A percentile compares a stretch with the other conserved stretches of the same genome.
Conservation (phyloP, 1,284 basidiomycete species). For the Wallemia ichthyophaga region DNA sequence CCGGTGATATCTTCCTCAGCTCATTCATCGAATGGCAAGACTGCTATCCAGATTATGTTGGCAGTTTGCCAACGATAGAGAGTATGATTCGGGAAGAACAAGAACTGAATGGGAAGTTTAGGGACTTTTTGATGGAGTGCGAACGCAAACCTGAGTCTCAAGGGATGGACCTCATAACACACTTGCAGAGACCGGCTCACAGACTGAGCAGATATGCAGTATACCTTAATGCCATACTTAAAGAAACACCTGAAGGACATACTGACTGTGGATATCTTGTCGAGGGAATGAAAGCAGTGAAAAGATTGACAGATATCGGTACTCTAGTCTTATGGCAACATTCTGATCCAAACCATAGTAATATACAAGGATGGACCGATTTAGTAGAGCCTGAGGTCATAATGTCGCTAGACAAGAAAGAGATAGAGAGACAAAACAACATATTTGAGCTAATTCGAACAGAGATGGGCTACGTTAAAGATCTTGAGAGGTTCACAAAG, state of each 20-base stretch:
- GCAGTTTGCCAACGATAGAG: slow-evolving; percentile 57
- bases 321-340: neutral
- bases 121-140: slow-evolving; percentile 52
- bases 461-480: slow-evolving; percentile 80
- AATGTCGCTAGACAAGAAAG: slow-evolving; percentile 34
- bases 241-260: slow-evolving; percentile 42
- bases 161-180: slow-evolving; percentile 57
- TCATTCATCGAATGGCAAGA: slow-evolving; percentile 64
- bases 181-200: slow-evolving; percentile 55
- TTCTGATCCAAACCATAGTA: neutral
- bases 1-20: slow-evolving; percentile 70
- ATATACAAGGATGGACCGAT: slow-evolving; percentile 41
- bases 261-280: slow-evolving; percentile 46
- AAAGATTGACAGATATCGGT: slow-evolving; percentile 16
- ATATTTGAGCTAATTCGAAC: slow-evolving; percentile 88
- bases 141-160: slow-evolving; percentile 34
- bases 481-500: slow-evolving; percentile 59
- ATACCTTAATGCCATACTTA: slow-evolving; percentile 53
- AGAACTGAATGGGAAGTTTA: slow-evolving; percentile 49
- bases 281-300: slow-evolving; percentile 44
- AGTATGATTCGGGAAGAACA: slow-evolving; percentile 55
- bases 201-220: slow-evolving; percentile 73
- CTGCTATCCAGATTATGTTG: slow-evolving; percentile 60
- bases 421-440: slow-evolving; percentile 56
- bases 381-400: slow-evolving; percentile 38